Conservation (phyloP, 1,284 basidiomycete species). For the Coniophora puteana region DNA sequence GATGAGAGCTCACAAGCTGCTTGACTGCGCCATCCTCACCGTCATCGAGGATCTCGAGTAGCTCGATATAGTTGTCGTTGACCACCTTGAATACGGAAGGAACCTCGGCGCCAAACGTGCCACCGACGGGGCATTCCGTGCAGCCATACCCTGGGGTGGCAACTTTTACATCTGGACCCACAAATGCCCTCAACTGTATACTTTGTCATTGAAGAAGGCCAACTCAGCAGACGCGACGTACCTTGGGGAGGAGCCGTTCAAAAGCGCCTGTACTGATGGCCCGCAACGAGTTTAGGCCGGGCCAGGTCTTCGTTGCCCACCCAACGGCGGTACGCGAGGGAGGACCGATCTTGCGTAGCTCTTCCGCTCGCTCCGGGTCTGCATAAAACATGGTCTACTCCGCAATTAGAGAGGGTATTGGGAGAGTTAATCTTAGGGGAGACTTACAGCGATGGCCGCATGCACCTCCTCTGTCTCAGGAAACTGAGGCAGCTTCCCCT, state of each 20-base stretch:
- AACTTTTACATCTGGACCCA: slow-evolving; percentile 6
- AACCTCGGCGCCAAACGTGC: not conserved
- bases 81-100: slow-evolving; percentile 8
- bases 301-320: slow-evolving; percentile 9
- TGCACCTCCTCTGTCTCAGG: slow-evolving; percentile 6
- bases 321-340: too few relatives aligned
- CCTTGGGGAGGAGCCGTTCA: slow-evolving; percentile 7
- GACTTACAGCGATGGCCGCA: too few relatives aligned
- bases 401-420: too few relatives aligned
- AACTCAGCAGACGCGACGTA: too few relatives aligned
- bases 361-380: slow-evolving; percentile 2
- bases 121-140: slow-evolving; percentile 7
- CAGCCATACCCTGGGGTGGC: not conserved
- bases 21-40: not conserved
- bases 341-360: slow-evolving; percentile 5
- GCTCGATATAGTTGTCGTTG: not conserved
- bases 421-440: too few relatives aligned
- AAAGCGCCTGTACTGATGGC: slow-evolving; percentile 4
- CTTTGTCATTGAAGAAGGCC: too few relatives aligned
- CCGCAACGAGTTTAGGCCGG: slow-evolving; percentile 1
- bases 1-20: too few relatives aligned
- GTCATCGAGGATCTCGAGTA: slow-evolving; percentile 8
- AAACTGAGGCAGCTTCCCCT: too few relatives aligned
- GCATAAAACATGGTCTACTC: too few relatives aligned
- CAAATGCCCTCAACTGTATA: slow-evolving; percentile 4